Evolutionary conservation across 257 asterid genomes (phyloP).

Genomic region (Nicotiana tomentosiformis): DNA sequence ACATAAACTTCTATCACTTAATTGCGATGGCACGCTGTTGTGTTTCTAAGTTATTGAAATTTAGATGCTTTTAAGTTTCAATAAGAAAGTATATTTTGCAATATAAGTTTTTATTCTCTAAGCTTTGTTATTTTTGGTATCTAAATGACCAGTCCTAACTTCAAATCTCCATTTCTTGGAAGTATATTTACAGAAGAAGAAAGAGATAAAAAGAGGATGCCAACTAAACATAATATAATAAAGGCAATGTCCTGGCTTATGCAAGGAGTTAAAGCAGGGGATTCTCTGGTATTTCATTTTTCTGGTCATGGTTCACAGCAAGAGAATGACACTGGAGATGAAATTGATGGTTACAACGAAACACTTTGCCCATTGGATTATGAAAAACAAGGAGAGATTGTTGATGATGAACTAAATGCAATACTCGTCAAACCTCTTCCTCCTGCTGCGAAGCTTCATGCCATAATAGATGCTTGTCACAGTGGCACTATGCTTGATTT

Average conservation of each 20-base stretch:
- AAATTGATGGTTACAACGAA: conserved; percentile 83
- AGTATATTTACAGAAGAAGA: conserved; percentile 59
- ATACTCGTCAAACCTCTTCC: conserved; percentile 82
- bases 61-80: no score
- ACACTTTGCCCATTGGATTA: conserved; percentile 81
- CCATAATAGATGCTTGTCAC: conserved; percentile 90
- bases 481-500: conserved; percentile 89
- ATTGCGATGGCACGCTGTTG: no score
- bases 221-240: conserved; percentile 81
- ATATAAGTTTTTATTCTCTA: no score
- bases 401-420: conserved; percentile 76
- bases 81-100: no score
- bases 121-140: no score
- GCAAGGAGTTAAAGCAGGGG: conserved; percentile 83
- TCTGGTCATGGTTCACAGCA: conserved; percentile 94
- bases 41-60: no score
- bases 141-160: background rate
- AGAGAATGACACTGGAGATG: conserved; percentile 71
- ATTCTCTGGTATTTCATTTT: conserved; percentile 78
- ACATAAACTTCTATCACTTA: no score
- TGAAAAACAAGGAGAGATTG: conserved; percentile 66
- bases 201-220: conserved; percentile 65
- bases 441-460: conserved; percentile 81
- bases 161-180: background rate
- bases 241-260: conserved; percentile 85